Base-by-base conservation (phyloP, 2,329 filamentous ascomycete species). In the Cladosporium sp. region DNA sequence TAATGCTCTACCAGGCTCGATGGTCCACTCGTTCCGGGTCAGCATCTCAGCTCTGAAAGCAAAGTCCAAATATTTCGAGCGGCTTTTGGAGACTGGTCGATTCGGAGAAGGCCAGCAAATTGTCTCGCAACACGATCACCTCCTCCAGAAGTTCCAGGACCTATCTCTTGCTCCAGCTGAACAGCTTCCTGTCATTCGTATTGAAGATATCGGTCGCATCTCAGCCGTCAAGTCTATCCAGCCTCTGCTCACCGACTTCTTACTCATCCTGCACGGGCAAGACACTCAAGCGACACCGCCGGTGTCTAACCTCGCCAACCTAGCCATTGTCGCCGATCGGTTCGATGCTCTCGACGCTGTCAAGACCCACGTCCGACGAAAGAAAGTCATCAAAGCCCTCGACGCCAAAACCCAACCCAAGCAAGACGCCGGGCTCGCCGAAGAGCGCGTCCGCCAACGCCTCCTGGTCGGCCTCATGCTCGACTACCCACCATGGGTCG, bases 311-410 rank as follows among this genome's bases (percentile, higher is more conserved):
- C 73, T 87, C 9, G 80, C 83, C 12, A 85, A 84, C 1, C 70
- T 90, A 36, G 82, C 84, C 36, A 77, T 89, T 45, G 77, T 88
- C 50, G 85, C 86, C 8, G 87, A 90, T 65, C 80, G 85, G 39
- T 90, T 89, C 67, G 84, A 86, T 68, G 85, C 84, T 53, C 68
- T 82, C 2, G 65, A 73, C 2, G 64, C 73, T 9, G 74, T 89
- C 1, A 73, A 78, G 7, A 72, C 71, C 41, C 80, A 81, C 55
- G 66, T 85, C 15, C 74, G 73, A 42, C 65, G 64, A 45, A 73
- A 68, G 59, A 74, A 71, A 57, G 65, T 70, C 22, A 53, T 74
- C 17, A 63, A 68, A 30, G 53, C 65, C 15, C 62, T 75, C 5
- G 74, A 76, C 51, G 65, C 66, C 12, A 76, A 71, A 57, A 65